Evolutionary conservation across 768 basidiomycete genomes (phyloP).

Genomic region (Hygrocybe coccinea): DNA sequence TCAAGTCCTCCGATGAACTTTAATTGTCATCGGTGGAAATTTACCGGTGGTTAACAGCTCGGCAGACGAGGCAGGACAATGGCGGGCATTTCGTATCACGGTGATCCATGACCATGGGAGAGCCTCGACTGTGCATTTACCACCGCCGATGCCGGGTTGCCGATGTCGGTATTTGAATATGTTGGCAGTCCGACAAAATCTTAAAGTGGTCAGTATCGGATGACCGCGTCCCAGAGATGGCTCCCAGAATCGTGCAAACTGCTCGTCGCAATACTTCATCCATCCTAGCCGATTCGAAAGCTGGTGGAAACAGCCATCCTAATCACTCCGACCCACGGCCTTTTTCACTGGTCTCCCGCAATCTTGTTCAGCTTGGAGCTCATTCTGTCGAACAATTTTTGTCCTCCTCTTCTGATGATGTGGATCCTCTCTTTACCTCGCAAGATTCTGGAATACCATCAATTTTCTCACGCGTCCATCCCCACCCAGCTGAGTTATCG

Average conservation of each 20-base stretch:
- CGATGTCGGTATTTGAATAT: too few species aligned
- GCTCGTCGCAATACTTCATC: not conserved
- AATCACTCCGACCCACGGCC: conserved; percentile 8
- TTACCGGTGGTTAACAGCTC: too few species aligned
- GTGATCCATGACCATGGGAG: too few species aligned
- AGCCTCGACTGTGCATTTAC: too few species aligned
- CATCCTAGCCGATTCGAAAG: not conserved
- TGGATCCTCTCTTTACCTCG: not conserved
- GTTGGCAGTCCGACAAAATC: too few species aligned
- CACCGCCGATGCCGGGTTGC: too few species aligned
- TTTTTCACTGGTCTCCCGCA: conserved; percentile 23
- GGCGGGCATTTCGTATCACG: too few species aligned
- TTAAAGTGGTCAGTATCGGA: too few species aligned
- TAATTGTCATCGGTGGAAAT: too few species aligned
- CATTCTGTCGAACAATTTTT: conserved; percentile 15
- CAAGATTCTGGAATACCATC: not conserved
- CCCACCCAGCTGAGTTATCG: not conserved
- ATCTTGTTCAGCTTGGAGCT: conserved; percentile 25
- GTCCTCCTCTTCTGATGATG: not conserved
- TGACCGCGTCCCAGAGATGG: not conserved
- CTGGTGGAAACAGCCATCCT: conserved; percentile 3
- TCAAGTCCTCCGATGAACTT: too few species aligned
- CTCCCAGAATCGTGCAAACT: not conserved
- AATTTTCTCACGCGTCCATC: not conserved
- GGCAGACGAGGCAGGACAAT: too few species aligned